A percentile compares a stretch with the other conserved stretches of the same genome.
phyloP scores from a whole-genome alignment of 1,139 yeast genomes.

The Candida smagusa region DNA sequence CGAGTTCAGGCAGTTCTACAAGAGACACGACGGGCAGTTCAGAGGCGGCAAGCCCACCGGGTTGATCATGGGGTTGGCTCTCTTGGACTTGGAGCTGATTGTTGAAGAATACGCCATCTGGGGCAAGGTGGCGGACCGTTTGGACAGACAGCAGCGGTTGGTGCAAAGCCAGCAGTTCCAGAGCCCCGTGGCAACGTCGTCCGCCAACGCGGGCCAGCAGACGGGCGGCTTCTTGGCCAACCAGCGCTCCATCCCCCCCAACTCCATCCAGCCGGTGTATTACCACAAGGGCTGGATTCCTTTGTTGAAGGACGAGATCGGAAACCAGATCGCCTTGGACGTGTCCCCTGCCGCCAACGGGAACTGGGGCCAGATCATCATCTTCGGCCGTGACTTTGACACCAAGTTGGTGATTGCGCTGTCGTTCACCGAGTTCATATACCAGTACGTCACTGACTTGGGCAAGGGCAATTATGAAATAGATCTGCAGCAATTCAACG shows the following conservation, averaged over 20 bases:
- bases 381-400: constrained; percentile 64
- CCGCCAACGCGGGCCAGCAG: constrained; percentile 8
- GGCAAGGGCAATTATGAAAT: constrained; percentile 53
- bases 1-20: constrained; percentile 73
- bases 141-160: constrained; percentile 41
- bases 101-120: constrained; percentile 71
- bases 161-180: constrained; percentile 29
- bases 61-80: constrained; percentile 64
- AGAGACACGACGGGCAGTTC: constrained; percentile 80
- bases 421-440: constrained; percentile 55
- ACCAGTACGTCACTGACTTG: constrained; percentile 45
- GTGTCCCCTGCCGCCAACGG: constrained; percentile 62
- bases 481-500: constrained; percentile 29
- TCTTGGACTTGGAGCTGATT: constrained; percentile 68
- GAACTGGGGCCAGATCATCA: constrained; percentile 58
- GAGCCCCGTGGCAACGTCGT: constrained; percentile 8
- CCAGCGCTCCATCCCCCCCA: constrained; percentile 58
- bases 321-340: constrained; percentile 62
- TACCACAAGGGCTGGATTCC: constrained; percentile 63
- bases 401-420: constrained; percentile 57
- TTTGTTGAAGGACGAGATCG: constrained; percentile 52
- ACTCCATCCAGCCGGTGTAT: constrained; percentile 52
- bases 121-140: constrained; percentile 61
- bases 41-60: constrained; percentile 76
- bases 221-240: constrained; percentile 39